phyloP scores from a whole-genome alignment of 305 asterid species.

The Solanum hybrid region DNA sequence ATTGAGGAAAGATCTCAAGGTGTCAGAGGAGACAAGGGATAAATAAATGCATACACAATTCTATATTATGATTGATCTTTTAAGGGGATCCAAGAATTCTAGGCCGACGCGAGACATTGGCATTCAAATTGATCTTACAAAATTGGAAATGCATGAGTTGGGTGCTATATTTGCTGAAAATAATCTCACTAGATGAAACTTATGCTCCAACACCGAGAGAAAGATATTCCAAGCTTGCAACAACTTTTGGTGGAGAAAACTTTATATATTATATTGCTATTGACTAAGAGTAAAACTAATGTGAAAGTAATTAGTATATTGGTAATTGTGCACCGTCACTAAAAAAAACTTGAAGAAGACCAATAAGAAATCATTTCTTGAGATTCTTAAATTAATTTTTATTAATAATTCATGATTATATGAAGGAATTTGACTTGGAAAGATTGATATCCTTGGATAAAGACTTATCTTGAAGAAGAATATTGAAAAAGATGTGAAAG shows the following conservation, averaged over 20 bases:
- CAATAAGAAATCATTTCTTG: neutral
- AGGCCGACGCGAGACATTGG: neutral
- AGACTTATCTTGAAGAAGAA: neutral
- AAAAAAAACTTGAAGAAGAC: too few relatives aligned
- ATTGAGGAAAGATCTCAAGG: neutral
- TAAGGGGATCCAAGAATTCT: neutral
- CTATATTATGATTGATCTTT: neutral
- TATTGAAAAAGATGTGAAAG: neutral
- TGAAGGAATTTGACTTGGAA: neutral
- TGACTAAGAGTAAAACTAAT: neutral
- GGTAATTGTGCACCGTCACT: neutral
- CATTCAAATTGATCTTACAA: neutral
- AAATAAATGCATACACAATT: neutral
- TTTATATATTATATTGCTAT: too few relatives aligned
- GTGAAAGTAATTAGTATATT: neutral
- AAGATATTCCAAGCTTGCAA: neutral
- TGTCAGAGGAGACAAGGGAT: neutral
- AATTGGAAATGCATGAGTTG: neutral
- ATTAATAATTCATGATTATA: neutral
- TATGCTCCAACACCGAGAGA: neutral
- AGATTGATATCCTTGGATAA: neutral
- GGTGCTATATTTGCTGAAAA: neutral
- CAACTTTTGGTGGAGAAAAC: neutral
- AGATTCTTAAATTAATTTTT: neutral
- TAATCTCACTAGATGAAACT: neutral